These are phyloP conservation scores for Plectosphaerella plurivora DNA, from an alignment of 2,329 filamentous ascomycete species.

Conservation along the genomic window DNA sequence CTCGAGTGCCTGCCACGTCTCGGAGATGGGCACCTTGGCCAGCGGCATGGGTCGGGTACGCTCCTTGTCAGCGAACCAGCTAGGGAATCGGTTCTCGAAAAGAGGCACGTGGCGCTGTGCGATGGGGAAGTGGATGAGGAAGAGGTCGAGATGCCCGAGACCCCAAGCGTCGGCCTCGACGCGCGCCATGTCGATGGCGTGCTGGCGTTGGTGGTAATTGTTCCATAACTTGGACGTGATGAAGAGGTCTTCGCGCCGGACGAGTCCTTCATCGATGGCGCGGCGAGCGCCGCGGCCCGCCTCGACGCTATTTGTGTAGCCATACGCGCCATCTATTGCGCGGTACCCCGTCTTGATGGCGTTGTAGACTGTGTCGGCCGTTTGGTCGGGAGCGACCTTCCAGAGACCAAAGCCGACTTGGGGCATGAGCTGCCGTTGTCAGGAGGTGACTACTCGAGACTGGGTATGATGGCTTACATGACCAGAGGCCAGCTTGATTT, in stretches of 20 bases:
- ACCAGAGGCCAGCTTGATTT: constrained; percentile 29
- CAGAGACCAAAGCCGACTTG: constrained; percentile 35
- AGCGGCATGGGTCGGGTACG: constrained; percentile 30
- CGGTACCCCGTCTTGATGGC: constrained; percentile 50
- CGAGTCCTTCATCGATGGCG: constrained; percentile 50
- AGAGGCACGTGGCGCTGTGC: constrained; percentile 37
- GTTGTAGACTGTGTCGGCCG: constrained; percentile 54
- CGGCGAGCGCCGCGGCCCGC: constrained; percentile 60
- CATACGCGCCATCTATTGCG: constrained; percentile 47
- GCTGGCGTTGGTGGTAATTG: constrained; percentile 65
- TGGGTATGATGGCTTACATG: constrained; percentile 18
- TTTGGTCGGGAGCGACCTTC: constrained; percentile 29
- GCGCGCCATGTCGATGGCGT: constrained; percentile 52
- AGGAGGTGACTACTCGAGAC: not conserved
- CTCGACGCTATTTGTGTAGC: constrained; percentile 62
- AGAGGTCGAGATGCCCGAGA: constrained; percentile 65
- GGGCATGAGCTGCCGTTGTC: constrained; percentile 27
- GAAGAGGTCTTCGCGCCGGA: constrained; percentile 75
- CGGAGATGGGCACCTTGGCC: constrained; percentile 34
- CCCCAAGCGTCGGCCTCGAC: constrained; percentile 58
- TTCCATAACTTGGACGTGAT: constrained; percentile 85
- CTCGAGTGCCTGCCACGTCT: constrained; percentile 62
- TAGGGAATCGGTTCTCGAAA: constrained; percentile 32
- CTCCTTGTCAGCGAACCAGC: constrained; percentile 34
- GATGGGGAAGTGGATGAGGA: constrained; percentile 61